Evolutionary conservation across 2,329 filamentous ascomycete species (phyloP), one percentile per base, ranked within the genome.

Genomic region (Scopulariopsis brevicaulis): DNA sequence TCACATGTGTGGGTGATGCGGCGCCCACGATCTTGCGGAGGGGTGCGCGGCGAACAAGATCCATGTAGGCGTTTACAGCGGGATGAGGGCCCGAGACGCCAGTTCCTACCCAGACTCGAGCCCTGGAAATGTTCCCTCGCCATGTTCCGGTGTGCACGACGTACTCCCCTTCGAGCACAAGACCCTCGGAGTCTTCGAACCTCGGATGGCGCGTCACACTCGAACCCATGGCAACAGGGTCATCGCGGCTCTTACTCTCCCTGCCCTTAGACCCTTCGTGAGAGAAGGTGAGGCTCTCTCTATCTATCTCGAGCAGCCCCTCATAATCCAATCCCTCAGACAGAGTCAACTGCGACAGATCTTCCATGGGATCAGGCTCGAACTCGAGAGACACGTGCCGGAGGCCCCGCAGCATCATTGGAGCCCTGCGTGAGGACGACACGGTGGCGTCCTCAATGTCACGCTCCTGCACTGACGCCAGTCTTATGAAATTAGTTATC

Each of bases 361-460:
- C 71, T 2, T 73, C 70, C 12, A 67, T 66, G 1, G 70, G 68
- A 54, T 77, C 76, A 0, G 71, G 66, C 28, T 77, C 74, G 60
- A 85, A 77, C 64, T 85, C 82, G 6, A 86, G 68, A 2, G 74
- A 68, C 18, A 86, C 64, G 59, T 77, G 74, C 57, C 76, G 72
- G n/a, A 86, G 69, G 12, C 82, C 83, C 3, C 65, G 64, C 6
- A 85, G 66, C 3, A 78, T 64, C 1, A 70, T 63, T 2, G 79
- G 74, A 0, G 70, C 70, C 4, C 74, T 73, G 3, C 68, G 67
- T 46, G 62, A 65, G 53, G 57, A 58, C 6, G 59, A 51, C 12
- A 52, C 28, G 22, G 54, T 64, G 14, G 68, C 60, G 18, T 71
- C 66, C 48, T 66, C 65, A 8, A 84, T 75, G 0, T 63, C 67